Evolutionary conservation across 495 filamentous ascomycete species (phyloP).

Genomic region (Xylaria intraflava): DNA sequence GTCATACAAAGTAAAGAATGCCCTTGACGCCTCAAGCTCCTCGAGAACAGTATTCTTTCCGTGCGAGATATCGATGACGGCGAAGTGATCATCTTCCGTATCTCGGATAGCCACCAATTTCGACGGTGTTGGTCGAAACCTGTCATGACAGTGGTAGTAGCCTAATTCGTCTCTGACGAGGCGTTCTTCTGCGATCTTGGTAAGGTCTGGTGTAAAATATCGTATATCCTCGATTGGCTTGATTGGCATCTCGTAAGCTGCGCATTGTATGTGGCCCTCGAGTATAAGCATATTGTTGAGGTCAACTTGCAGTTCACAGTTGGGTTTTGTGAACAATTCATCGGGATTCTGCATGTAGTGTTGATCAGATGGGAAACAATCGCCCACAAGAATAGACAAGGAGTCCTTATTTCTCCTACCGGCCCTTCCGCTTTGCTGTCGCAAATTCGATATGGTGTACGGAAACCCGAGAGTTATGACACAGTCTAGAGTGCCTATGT

Average conservation of each 20-base stretch:
- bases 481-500: conserved; percentile 92
- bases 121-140: conserved; percentile 81
- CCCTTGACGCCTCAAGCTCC: conserved; percentile 90
- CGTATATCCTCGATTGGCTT: conserved; percentile 61
- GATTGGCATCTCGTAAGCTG: conserved; percentile 92
- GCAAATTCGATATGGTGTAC: conserved; percentile 86
- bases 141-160: conserved; percentile 83
- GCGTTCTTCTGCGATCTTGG: conserved; percentile 64
- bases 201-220: conserved; percentile 76
- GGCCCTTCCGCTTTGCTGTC: conserved; percentile 91
- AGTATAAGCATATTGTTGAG: conserved; percentile 83
- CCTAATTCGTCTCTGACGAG: conserved; percentile 66
- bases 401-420: conserved; percentile 93
- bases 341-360: conserved; percentile 95
- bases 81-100: conserved; percentile 87
- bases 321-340: conserved; percentile 92
- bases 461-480: conserved; percentile 93
- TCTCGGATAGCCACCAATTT: conserved; percentile 84
- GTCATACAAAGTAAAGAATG: conserved; percentile 94
- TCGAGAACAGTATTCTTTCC: conserved; percentile 80
- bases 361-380: conserved; percentile 87
- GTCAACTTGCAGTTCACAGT: conserved; percentile 82
- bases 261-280: conserved; percentile 93
- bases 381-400: conserved; percentile 84
- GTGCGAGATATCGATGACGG: conserved; percentile 83